phyloP scores from a whole-genome alignment of 164 flowering plant genomes.

The Nymphaea colorata region DNA sequence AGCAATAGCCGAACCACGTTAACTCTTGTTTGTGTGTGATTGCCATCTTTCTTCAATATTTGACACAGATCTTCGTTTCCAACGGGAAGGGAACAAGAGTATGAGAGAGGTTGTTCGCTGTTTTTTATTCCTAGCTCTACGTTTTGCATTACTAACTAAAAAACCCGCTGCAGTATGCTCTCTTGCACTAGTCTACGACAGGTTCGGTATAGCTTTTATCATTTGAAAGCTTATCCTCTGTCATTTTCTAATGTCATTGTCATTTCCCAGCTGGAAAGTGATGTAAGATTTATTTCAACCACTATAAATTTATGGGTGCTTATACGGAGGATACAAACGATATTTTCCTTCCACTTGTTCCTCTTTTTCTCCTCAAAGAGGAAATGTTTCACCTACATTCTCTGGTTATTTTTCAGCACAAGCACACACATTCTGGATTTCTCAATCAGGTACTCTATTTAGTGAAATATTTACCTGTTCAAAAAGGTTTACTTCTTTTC shows the following conservation, averaged over 20 bases:
- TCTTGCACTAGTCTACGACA: neutral
- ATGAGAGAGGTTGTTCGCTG: neutral
- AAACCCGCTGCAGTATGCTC: neutral
- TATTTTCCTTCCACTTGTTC: neutral
- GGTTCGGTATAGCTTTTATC: neutral
- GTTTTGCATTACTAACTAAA: neutral
- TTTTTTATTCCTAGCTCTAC: neutral
- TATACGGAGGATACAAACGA: neutral
- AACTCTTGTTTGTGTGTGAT: too few relatives aligned
- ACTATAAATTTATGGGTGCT: neutral
- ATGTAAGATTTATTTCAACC: neutral
- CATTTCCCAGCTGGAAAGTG: neutral
- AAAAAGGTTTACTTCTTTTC: neutral
- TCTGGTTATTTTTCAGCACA: slow-evolving; percentile 1
- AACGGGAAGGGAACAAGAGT: neutral
- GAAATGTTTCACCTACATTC: neutral
- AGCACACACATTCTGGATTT: slow-evolving; percentile 15
- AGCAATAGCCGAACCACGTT: too few relatives aligned
- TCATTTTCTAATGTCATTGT: too few relatives aligned
- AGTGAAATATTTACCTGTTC: neutral
- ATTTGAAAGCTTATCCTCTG: neutral
- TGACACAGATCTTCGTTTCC: neutral
- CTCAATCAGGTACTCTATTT: slow-evolving; percentile 9
- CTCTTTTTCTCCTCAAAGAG: neutral
- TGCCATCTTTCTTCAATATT: too few relatives aligned